These are phyloP conservation scores for Vitis cinerea DNA, from an alignment of 164 flowering plant genomes.

Conservation along the genomic window DNA sequence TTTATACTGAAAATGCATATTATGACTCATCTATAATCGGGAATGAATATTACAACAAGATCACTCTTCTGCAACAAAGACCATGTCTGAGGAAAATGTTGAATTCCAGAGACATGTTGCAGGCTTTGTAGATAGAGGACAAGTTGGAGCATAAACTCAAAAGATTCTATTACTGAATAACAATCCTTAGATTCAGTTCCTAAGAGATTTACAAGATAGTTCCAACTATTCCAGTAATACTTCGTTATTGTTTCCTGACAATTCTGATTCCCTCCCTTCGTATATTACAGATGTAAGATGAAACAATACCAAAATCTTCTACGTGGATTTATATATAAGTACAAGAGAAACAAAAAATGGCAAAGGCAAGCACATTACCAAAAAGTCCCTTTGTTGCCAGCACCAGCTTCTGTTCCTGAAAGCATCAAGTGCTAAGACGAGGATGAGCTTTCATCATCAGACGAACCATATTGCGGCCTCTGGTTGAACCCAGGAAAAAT, in stretches of 20 bases:
- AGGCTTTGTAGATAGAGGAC: too few relatives aligned
- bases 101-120: too few relatives aligned
- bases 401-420: too few relatives aligned
- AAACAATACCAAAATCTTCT: constrained; percentile 8
- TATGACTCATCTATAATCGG: too few relatives aligned
- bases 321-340: background rate
- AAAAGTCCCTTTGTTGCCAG: too few relatives aligned
- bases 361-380: background rate
- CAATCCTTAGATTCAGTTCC: background rate
- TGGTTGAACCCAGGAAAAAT: constrained; percentile 43
- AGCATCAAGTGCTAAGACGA: constrained; percentile 16
- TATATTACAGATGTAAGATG: constrained; percentile 2
- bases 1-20: too few relatives aligned
- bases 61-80: too few relatives aligned
- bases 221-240: constrained; percentile 4
- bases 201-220: background rate
- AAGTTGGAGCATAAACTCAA: too few relatives aligned
- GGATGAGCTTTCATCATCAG: constrained; percentile 57
- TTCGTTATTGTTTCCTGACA: background rate
- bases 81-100: too few relatives aligned
- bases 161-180: background rate
- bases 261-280: background rate
- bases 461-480: constrained; percentile 39
- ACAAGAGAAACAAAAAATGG: background rate
- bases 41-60: too few relatives aligned